Evolutionary conservation across 805 yeast genomes (phyloP), one percentile per base, ranked within the genome.

Genomic region (Metschnikowia bowlesiae): DNA sequence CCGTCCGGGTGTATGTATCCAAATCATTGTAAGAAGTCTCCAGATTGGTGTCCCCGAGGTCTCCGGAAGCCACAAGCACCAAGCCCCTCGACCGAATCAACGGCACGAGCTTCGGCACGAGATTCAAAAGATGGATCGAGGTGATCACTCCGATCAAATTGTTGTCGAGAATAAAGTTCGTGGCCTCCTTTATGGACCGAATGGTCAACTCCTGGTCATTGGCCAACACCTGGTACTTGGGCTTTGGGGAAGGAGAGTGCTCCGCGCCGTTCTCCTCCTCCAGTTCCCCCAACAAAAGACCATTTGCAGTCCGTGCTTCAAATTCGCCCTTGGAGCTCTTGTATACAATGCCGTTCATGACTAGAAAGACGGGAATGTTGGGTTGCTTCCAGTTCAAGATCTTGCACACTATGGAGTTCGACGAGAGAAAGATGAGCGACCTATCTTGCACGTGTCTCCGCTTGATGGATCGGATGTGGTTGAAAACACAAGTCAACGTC

Each of bases 341-440:
- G 63, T 62, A 65, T 40, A 75, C 70, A 9, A 84, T 71, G n/a
- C 89, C 88, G 58, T 82, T 84, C 79, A 91, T 81, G 49, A 84
- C 81, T 69, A 88, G 87, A 56, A 94, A 83, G 0, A 94, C 98
- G 0, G 99, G 97, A 69, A 86, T 94, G 65, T 92, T 92, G 11
- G 99, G 98, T 69, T 94, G 99, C 68, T 94, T 94, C 99, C 99
- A 94, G 68, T 94, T 94, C 59, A 94, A 70, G 42, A 89, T 87
- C 9, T 96, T 89, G 68, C 98, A 94, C n/a, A 90, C 89, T 42
- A 83, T 81, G 33, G 96, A 87, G 66, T 90, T 89, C 49, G 87
- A 81, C 0, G 97, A 89, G 10, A 96, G 82, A 67, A 94, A 88
- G 8, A 92, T 83, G 39, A 94, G 71, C 0, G 95, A 83, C 52